phyloP scores from a whole-genome alignment of 1,284 basidiomycete species.

The Puccinia brachypodii region DNA sequence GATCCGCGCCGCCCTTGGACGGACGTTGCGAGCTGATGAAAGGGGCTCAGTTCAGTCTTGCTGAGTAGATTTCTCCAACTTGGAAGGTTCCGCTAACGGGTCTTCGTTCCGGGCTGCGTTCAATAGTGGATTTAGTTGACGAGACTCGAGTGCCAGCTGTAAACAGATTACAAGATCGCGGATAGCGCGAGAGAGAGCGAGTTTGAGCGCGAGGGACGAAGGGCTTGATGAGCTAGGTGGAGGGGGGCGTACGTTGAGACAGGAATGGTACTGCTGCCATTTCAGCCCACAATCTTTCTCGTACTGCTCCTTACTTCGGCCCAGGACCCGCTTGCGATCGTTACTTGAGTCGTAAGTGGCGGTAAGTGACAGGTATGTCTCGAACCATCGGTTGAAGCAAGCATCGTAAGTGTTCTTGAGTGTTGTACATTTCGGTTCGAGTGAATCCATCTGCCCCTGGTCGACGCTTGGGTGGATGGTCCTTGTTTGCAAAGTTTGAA shows the following conservation, averaged over 20 bases:
- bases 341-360: background rate
- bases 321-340: conserved; percentile 1
- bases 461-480: too few relatives aligned
- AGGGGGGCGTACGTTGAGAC: conserved; percentile 54
- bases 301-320: conserved; percentile 53
- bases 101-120: conserved; percentile 41
- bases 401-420: conserved; percentile 57
- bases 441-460: conserved; percentile 54
- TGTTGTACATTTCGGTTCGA: conserved; percentile 56
- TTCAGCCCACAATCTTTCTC: conserved; percentile 55
- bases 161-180: background rate
- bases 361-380: conserved; percentile 54
- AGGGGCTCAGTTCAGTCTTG: background rate
- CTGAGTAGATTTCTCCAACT: conserved; percentile 2
- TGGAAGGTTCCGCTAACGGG: conserved; percentile 5
- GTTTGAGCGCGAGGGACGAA: too few relatives aligned
- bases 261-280: conserved; percentile 55
- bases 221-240: too few relatives aligned
- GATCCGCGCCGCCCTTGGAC: too few relatives aligned
- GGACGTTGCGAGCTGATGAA: background rate
- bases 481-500: background rate
- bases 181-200: too few relatives aligned
- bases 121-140: conserved; percentile 33
- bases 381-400: conserved; percentile 57
- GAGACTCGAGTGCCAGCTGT: conserved; percentile 34